Base-by-base conservation (phyloP, 345 rosid species). In the Salix udensis region DNA sequence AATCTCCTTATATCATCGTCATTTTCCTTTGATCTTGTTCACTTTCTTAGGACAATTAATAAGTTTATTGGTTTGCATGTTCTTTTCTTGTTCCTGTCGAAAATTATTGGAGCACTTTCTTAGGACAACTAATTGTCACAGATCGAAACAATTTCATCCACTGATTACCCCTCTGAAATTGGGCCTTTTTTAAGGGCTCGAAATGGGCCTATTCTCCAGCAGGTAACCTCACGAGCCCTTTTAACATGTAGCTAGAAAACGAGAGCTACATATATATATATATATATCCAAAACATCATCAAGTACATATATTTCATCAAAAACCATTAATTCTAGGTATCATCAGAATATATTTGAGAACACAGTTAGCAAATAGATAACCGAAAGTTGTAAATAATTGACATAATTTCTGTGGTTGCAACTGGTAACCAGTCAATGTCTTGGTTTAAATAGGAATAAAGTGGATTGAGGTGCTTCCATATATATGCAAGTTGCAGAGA, bases 371-470 rank as follows among this genome's bases (percentile, higher is more conserved):
- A 72, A 48, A 60, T 70, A 71, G 80, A 74, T 68, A 68, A 74
- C 86, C 81, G 75, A 79, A 81, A 85, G 89, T 79, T 40, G 67
- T 52, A n/a, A 40, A 71, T 19, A 55, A 70, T 68, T 76, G 83
- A 76, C 66, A 66, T 31, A 4, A 40, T 68, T 5, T 61, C 61
- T 66, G 83, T 70, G 76, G 82, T 40, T 67, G 76, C n/a, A 71
- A 12, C 10, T 52, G 34, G 39, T 36, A 37, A 40, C 64, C 73
- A 21, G 80, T 34, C 36, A 34, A 34, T 34, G 36, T 34, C 36
- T 34, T 34, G 36, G 36, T 34, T 34, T 34, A 34, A 34, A 34
- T 34, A 34, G 36, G 36, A 34, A 34, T 34, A 34, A 34, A 34
- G 36, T 34, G 36, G 36, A 34, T 4, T 2, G 31, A 30, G 31